Base-by-base conservation (phyloP, 1,139 yeast species). In the Lodderomyces jiufengensis region DNA sequence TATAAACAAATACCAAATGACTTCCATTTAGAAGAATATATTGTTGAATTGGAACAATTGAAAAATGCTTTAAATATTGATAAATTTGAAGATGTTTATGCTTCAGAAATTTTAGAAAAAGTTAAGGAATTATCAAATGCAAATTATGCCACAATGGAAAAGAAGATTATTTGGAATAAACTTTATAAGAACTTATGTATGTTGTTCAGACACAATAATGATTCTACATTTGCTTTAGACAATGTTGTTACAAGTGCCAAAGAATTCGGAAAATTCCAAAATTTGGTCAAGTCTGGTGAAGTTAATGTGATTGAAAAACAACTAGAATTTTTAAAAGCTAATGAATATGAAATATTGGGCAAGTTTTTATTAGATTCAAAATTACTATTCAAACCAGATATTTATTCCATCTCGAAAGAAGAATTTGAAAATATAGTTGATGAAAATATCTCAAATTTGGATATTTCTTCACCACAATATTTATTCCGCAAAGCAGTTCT, bases 1-100 rank as follows among this genome's bases (percentile, higher is more conserved):
- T 66, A 66, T 38, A 54, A 39, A 18, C 73, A 66, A 39, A 40
- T 67, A 7, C 73, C 74, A 1, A 70, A 64, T 29, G 59, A 57
- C 36, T 60, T 66, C 44, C 38, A 41, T 10, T 48, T 69, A 30
- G 66, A 67, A 24, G 69, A 69, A 28, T 69, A 51, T 39, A 38
- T 49, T 13, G 44, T 46, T 13, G 73, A 68, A 40, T 54, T 69
- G 26, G 42, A 42, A n/a, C 53, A 55, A 27, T 45, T 69, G 21
- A 57, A 51, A 34, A 36, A 42, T 4, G 32, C 38, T 4, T 31
- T 42, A n/a, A 36, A 36, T 9, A 24, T 34, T 9, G 29, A 34
- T 2, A 38, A 43, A 3, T 66, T 61, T 44, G 47, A 36, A 10
- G 37, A 41, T 3, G 32, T 39, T 8, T 10, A 23, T 6, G 33